A percentile compares a stretch with the other conserved stretches of the same genome.
Evolutionary conservation across 257 asterid species (phyloP).

Genomic region (Solanum chiquidenum): DNA sequence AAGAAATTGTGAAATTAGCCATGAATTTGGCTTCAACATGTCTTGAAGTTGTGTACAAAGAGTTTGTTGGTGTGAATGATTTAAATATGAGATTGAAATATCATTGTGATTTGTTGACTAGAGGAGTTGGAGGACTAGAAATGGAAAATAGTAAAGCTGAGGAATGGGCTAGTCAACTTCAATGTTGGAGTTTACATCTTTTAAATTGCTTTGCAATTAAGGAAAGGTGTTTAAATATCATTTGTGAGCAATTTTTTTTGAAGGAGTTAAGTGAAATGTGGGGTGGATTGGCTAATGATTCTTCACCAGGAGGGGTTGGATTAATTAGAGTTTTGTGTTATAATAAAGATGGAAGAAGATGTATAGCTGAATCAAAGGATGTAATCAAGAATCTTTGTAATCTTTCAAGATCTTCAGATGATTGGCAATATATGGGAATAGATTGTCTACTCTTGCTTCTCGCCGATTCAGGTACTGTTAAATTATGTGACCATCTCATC

Average conservation of each 20-base stretch:
- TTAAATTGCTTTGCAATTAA: constrained; percentile 65
- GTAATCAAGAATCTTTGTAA: constrained; percentile 52
- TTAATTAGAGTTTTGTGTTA: constrained; percentile 57
- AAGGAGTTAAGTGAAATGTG: constrained; percentile 52
- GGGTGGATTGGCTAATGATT: constrained; percentile 55
- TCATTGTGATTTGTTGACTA: constrained; percentile 43
- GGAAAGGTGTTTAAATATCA: constrained; percentile 39
- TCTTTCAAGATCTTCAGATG: constrained; percentile 64
- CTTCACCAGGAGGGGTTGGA: constrained; percentile 67
- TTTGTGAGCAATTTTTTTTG: constrained; percentile 41
- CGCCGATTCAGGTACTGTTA: constrained; percentile 33
- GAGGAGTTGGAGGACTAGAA: constrained; percentile 61
- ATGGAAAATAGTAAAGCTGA: constrained; percentile 62
- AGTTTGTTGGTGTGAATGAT: constrained; percentile 43
- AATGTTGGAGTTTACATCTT: constrained; percentile 77
- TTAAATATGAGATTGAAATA: constrained; percentile 28
- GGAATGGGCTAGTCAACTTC: constrained; percentile 86
- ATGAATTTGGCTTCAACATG: constrained; percentile 50
- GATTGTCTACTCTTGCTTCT: constrained; percentile 73
- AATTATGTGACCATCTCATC: not conserved
- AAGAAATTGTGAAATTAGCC: constrained; percentile 41
- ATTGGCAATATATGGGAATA: constrained; percentile 80
- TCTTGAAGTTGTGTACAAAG: constrained; percentile 34
- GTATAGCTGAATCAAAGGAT: constrained; percentile 28
- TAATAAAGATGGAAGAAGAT: constrained; percentile 44